Evolutionary conservation across 164 flowering plant species (phyloP), one percentile per base, ranked within the genome.

Genomic region (Liriodendron chinense): DNA sequence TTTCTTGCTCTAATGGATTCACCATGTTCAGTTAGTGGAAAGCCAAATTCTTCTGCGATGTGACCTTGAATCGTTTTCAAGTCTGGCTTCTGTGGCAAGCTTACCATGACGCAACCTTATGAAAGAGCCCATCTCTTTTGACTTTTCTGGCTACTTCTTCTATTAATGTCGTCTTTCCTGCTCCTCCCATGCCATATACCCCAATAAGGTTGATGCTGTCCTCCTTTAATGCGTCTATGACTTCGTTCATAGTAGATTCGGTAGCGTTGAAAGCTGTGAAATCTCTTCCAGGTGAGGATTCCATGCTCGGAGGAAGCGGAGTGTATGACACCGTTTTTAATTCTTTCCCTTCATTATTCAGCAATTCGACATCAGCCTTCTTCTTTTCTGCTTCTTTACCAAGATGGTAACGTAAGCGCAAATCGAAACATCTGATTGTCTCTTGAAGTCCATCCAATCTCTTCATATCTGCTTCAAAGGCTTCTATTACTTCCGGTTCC

Each of bases 81-180:
- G 47, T 57, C 47, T 1, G 50, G 71, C 12, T 47, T 34, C 26
- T 72, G 79, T 7, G 72, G 66, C 22, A 72, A 47, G 14, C n/a
- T 12, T 2, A 50, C 79, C 75, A 66, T n/a, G 26, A 72, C n/a
- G n/a, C 68, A 21, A 77, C 66, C 56, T 56, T 47, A 28, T 72
- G 72, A 59, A 77, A 77, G 9, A 66, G 26, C 1, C n/a, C n/a
- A 65, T 72, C n/a, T n/a, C n/a, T n/a, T n/a, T n/a, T n/a, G n/a
- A n/a, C n/a, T n/a, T n/a, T n/a, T n/a, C n/a, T n/a, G 64, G 65
- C 75, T 2, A 77, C 65, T 65, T 71, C 57, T 7, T 26, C 20
- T 13, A 77, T 53, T 28, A 77, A 50, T 23, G 65, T 77, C 0
- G 79, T 72, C 25, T 63, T 63, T 9, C 65, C 65, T 21, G 47